Base-by-base conservation (phyloP, 2,329 filamentous ascomycete species). In the Fusarium nanum region DNA sequence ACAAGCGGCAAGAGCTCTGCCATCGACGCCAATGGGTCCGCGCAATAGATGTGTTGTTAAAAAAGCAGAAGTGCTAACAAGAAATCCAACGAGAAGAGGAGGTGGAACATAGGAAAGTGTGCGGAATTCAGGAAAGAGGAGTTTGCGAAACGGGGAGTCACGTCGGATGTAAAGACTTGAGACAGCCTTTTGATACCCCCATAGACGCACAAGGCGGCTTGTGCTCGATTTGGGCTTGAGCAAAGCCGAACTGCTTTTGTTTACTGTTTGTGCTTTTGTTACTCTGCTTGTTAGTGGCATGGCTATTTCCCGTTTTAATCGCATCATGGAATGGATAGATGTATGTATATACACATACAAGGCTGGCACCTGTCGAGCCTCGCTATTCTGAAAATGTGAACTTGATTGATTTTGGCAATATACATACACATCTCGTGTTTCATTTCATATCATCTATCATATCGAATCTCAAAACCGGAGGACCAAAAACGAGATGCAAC, bases 1-100 rank as follows among this genome's bases (percentile, higher is more conserved):
- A 73, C 74, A 47, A 73, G 71, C 12, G 78, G 67, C 56, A 76
- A 71, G 62, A 76, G 73, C 68, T 76, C 78, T 27, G 75, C 74
- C 30, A 56, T 79, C n/a, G 76, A 81, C 23, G 56, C 68, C 47
- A 73, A 70, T 3, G 84, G 85, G 53, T 89, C 86, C 54, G 88
- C 85, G 7, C 68, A 72, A 34, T 76, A 61, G 74, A 28, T 25
- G 8, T 20, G 14, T 6, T 25, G 14, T 6, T 11, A 14, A 40
- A 62, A 14, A 18, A 48, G 10, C 14, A 46, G 32, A 41, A 34
- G 25, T 14, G 28, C 22, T 7, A 25, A 28, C 22, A 32, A 48
- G 9, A 25, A 25, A 45, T 23, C 42, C 30, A 54, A 27, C 7
- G 28, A 49, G 25, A 42, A 34, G 30, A 62, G 25, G 54, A 64